Evolutionary conservation across 2,329 filamentous ascomycete genomes (phyloP), one percentile per base, ranked within the genome.

Genomic region (Aspergillus fischeri): DNA sequence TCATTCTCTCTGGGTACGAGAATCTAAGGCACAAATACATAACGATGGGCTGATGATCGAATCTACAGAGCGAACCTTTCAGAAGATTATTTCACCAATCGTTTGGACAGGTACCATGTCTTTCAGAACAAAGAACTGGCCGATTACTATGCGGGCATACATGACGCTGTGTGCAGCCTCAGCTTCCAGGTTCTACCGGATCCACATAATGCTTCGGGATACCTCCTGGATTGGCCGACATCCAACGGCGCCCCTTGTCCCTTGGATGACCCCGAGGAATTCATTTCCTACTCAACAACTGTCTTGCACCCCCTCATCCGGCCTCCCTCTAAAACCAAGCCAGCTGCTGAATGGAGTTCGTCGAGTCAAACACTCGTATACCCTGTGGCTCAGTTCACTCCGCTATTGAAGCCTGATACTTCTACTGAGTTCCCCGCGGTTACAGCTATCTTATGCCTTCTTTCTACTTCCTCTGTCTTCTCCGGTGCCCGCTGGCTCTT

Each of bases 51-150:
- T 69, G 41, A 65, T 57, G 56, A 52, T 38, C 24, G 53, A 57
- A 49, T 55, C 21, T 50, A 7, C 50, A 85, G 85, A 7, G 94
- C 94, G 17, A 99, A 99, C 65, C 78, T 99, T 6, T 96, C 91
- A 0, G 85, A 83, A 47, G 93, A 99, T 70, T 99, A 99, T 75
- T 99, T 99, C 68, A 96, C 92, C 42, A 94, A 97, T 66, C 87
- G 94, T 10, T 89, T 97, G 67, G 94, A 99, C 72, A 83, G 94
- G 53, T 99, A 99, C 67, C 94, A 99, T 71, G 77, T 97, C 38
- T 96, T 97, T 75, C 85, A 85, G 0, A 95, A 90, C 0, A 84
- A 83, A 58, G 83, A 88, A 6, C 81, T 99, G 11, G 89, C 93
- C 0, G 84, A 92, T 53, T 93, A 96, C 75, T 99, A 94, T 68